These are phyloP conservation scores for Chytriomyces confervae DNA, from an alignment of 192 early-diverging fungal species.

Conservation along the genomic window DNA sequence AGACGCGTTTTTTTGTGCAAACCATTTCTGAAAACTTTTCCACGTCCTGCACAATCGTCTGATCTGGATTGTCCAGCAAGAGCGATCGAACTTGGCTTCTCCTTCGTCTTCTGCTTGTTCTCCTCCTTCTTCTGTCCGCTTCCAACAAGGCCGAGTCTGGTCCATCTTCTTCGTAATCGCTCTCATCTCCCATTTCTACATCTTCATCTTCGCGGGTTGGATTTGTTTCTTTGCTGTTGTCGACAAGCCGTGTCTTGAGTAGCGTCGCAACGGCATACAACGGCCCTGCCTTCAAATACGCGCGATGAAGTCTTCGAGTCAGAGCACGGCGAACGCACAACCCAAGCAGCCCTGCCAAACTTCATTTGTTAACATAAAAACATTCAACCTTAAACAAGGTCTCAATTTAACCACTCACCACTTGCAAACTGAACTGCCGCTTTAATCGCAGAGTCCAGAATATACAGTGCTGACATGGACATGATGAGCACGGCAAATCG, in stretches of 20 bases:
- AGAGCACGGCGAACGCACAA: conserved; percentile 64
- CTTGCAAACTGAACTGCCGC: conserved; percentile 41
- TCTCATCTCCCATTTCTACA: neutral
- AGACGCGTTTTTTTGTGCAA: neutral
- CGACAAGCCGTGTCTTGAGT: conserved; percentile 46
- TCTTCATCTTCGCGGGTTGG: conserved; percentile 20
- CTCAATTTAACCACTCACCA: neutral
- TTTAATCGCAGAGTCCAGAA: conserved; percentile 1
- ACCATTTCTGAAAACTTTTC: conserved; percentile 74
- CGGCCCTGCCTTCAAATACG: conserved; percentile 49
- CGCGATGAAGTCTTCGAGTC: conserved; percentile 65
- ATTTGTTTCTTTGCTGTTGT: conserved; percentile 71
- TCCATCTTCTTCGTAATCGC: neutral
- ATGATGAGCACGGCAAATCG: conserved; percentile 61
- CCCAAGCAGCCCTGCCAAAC: conserved; percentile 58
- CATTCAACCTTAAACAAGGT: conserved; percentile 51
- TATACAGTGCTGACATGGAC: conserved; percentile 27
- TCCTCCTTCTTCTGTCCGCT: neutral
- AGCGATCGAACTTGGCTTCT: neutral
- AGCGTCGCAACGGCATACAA: conserved; percentile 60
- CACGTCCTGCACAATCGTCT: conserved; percentile 89
- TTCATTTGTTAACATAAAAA: conserved; percentile 21
- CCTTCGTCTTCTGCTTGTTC: neutral
- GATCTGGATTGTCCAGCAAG: conserved; percentile 61
- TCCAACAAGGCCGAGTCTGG: too few relatives aligned